Evolutionary conservation across 106 monocot species (phyloP), one percentile per base, ranked within the genome.

Genomic region (Dendrobium catenatum): DNA sequence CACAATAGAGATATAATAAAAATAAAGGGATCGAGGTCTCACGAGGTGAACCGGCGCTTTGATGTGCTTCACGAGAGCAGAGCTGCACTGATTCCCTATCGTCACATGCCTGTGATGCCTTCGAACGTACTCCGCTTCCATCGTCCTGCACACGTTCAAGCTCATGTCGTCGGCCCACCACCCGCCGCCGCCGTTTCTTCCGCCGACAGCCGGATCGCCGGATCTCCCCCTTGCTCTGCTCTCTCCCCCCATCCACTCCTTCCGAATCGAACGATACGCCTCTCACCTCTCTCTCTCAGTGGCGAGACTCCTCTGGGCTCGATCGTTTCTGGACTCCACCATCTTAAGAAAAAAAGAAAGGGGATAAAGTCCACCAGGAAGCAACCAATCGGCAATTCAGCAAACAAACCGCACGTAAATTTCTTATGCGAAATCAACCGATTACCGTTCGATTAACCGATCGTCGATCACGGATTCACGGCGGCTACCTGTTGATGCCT

Each of bases 41-140:
- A 91, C 90, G 48, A 91, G 86, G 26, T 91, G 84, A 79, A 91
- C 80, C 6, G 90, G 90, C 59, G 90, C 90, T 26, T 79, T 83
- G 80, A 91, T 85, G 84, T 84, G 88, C 78, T 86, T 88, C 82
- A 84, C 46, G 73, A 91, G 81, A 31, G 77, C 26, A 11, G 90
- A 91, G 77, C 84, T 80, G 82, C 90, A 91, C 85, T 90, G 90
- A 66, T 86, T 72, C 13, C 88, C 90, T 15, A 77, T 41, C n/a
- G 83, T 75, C 61, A 75, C 75, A 78, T 86, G 90, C 49, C 70
- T 48, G 82, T 91, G 90, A 76, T 91, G 90, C 78, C 80, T 76
- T 40, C 82, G 29, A 40, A 88, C 55, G 80, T 80, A 80, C 80
- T 91, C 90, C 75, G 82, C 54, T 42, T 88, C 83, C 85, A 81